Conservation (phyloP, 1,284 basidiomycete genomes). For the Flammula alnicola region DNA sequence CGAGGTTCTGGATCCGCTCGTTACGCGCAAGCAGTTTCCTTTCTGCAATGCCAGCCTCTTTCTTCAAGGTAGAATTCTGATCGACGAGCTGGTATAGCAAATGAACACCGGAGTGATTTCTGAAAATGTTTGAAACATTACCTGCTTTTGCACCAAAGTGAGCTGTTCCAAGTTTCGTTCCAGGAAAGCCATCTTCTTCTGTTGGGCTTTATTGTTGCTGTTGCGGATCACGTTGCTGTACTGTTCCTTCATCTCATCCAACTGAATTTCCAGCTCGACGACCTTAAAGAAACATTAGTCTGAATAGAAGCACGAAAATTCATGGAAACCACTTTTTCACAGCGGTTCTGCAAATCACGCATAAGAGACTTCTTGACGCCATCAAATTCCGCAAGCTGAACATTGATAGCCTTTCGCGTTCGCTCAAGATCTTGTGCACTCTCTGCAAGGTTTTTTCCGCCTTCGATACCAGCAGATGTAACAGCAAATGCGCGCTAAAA, state of each 20-base stretch:
- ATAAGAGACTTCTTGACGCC: slow-evolving; percentile 98
- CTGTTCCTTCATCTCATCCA: slow-evolving; percentile 98
- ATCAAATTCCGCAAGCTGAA: slow-evolving; percentile 98
- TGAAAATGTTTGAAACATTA: slow-evolving; percentile 29
- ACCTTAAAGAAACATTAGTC: slow-evolving; percentile 60
- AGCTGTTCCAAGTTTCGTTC: slow-evolving; percentile 97
- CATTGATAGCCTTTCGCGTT: slow-evolving; percentile 95
- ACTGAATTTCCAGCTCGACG: slow-evolving; percentile 97
- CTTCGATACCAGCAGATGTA: slow-evolving; percentile 94
- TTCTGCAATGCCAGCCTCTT: slow-evolving; percentile 96
- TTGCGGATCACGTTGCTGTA: slow-evolving; percentile 99
- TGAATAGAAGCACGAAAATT: not conserved
- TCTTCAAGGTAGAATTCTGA: slow-evolving; percentile 97
- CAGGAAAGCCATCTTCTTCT: slow-evolving; percentile 99
- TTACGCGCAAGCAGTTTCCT: slow-evolving; percentile 95
- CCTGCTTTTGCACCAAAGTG: slow-evolving; percentile 97
- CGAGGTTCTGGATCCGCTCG: slow-evolving; percentile 96
- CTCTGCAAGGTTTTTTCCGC: slow-evolving; percentile 94
- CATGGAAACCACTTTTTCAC: slow-evolving; percentile 83
- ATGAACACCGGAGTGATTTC: slow-evolving; percentile 7
- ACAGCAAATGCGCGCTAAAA: slow-evolving; percentile 91
- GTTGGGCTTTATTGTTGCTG: slow-evolving; percentile 97
- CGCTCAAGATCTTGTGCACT: slow-evolving; percentile 97
- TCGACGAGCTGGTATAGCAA: slow-evolving; percentile 81
- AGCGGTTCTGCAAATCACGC: slow-evolving; percentile 98